Conservation (phyloP, 805 yeast species). For the Cyberlindnera sargentensis region DNA sequence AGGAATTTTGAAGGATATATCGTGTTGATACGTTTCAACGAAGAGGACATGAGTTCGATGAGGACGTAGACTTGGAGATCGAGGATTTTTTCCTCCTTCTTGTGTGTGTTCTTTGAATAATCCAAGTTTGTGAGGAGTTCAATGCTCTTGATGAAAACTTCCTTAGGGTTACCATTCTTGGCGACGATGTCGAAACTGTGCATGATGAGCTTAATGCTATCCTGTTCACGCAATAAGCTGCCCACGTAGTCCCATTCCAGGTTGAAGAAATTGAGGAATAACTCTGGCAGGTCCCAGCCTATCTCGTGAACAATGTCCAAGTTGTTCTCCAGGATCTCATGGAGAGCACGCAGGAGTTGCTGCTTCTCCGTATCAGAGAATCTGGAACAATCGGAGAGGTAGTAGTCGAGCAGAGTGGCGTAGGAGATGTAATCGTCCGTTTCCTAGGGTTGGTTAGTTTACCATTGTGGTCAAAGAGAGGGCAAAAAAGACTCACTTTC, state of each 20-base stretch:
- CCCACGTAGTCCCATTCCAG: slow-evolving; percentile 35
- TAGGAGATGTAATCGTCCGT: slow-evolving; percentile 60
- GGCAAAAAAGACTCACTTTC: slow-evolving; percentile 3
- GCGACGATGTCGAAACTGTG: slow-evolving; percentile 59
- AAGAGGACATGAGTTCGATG: slow-evolving; percentile 55
- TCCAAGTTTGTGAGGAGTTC: slow-evolving; percentile 47
- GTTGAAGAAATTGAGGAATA: slow-evolving; percentile 50
- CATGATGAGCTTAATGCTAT: slow-evolving; percentile 24
- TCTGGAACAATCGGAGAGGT: slow-evolving; percentile 40
- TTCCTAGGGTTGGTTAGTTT: slow-evolving; percentile 20
- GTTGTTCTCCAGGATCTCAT: slow-evolving; percentile 36
- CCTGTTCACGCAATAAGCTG: slow-evolving; percentile 24
- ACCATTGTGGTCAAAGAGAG: background rate
- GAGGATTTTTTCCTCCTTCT: slow-evolving; percentile 10
- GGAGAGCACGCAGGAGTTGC: slow-evolving; percentile 38
- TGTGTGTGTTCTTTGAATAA: slow-evolving; percentile 3
- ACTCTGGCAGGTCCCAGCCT: slow-evolving; percentile 88
- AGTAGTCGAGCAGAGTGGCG: slow-evolving; percentile 63
- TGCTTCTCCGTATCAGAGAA: slow-evolving; percentile 45
- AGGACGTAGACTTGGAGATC: slow-evolving; percentile 55
- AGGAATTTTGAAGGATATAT: slow-evolving; percentile 75
- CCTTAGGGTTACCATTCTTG: slow-evolving; percentile 70
- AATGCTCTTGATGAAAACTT: slow-evolving; percentile 61
- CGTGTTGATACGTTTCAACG: slow-evolving; percentile 56
- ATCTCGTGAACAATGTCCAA: slow-evolving; percentile 52